These are phyloP conservation scores for Salvia rosmarinus DNA, from an alignment of 257 asterid species.

Conservation along the genomic window DNA sequence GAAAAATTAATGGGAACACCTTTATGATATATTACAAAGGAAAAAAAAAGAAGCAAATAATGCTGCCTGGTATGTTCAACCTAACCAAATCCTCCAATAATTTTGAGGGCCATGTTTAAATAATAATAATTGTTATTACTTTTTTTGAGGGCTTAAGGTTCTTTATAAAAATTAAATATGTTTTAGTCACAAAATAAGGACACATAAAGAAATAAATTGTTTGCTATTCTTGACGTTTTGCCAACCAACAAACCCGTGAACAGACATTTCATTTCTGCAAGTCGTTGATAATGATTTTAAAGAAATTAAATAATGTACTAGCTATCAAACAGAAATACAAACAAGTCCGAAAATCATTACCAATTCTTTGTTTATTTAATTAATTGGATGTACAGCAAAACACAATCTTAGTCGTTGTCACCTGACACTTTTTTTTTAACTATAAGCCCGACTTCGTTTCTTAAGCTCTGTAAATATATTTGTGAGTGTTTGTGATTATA, in stretches of 20 bases:
- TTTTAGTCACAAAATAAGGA: too few species aligned
- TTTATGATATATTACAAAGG: neutral
- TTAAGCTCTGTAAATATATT: neutral
- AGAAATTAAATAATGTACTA: neutral
- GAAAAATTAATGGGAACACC: neutral
- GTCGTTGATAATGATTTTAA: neutral
- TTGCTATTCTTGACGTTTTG: neutral
- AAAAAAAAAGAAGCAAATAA: neutral
- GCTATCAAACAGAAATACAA: neutral
- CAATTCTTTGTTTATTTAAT: neutral
- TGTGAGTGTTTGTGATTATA: too few species aligned
- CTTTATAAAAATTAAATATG: too few species aligned
- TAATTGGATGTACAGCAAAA: neutral
- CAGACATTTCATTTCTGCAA: too few species aligned
- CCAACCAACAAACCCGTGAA: neutral
- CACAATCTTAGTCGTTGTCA: neutral
- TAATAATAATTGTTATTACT: too few species aligned
- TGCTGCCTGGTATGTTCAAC: neutral
- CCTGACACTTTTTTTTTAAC: neutral
- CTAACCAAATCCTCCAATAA: neutral
- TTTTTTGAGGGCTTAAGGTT: neutral
- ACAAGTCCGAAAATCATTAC: neutral
- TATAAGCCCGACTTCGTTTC: neutral
- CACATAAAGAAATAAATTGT: too few species aligned
- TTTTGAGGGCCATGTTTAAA: too few species aligned